Evolutionary conservation across 192 early-diverging fungal genomes (phyloP).

Genomic region (Coemansia pectinata): DNA sequence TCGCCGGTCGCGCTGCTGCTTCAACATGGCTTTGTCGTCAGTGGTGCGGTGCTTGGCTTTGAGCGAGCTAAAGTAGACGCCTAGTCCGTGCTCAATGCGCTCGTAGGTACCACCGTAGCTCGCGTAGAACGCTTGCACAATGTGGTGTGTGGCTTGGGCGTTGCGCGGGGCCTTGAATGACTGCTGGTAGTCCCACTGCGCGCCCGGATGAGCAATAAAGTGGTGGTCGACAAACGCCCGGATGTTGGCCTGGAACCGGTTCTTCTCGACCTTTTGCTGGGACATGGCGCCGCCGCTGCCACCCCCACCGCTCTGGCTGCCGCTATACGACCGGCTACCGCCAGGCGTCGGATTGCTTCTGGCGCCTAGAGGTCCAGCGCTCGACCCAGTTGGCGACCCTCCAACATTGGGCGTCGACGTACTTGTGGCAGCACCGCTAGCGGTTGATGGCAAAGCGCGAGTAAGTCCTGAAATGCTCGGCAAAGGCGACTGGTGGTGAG

Average conservation of each 20-base stretch:
- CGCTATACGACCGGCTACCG: constrained; percentile 11
- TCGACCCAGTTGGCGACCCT: constrained; percentile 24
- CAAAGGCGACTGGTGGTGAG: constrained; percentile 10
- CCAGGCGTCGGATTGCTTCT: constrained; percentile 2
- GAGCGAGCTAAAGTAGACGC: constrained; percentile 55
- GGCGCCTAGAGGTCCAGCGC: constrained; percentile 1
- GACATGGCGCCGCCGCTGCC: constrained; percentile 1
- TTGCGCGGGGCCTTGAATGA: constrained; percentile 55
- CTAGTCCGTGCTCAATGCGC: constrained; percentile 53
- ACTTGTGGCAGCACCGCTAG: constrained; percentile 1
- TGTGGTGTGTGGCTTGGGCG: constrained; percentile 45
- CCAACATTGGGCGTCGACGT: constrained; percentile 18
- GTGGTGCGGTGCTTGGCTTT: constrained; percentile 54
- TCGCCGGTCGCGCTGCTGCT: constrained; percentile 54
- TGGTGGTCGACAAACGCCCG: constrained; percentile 52
- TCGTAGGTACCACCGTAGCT: constrained; percentile 35
- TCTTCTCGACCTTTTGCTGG: constrained; percentile 51
- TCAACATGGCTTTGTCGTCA: constrained; percentile 53
- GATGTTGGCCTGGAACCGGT: constrained; percentile 54
- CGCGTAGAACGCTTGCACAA: constrained; percentile 33
- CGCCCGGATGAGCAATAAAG: constrained; percentile 22
- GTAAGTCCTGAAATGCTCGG: constrained; percentile 10
- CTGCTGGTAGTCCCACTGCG: constrained; percentile 55
- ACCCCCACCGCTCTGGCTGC: background rate
- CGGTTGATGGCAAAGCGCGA: constrained; percentile 1